phyloP scores from a whole-genome alignment of 495 filamentous ascomycete genomes.

The Neurospora pannonica region DNA sequence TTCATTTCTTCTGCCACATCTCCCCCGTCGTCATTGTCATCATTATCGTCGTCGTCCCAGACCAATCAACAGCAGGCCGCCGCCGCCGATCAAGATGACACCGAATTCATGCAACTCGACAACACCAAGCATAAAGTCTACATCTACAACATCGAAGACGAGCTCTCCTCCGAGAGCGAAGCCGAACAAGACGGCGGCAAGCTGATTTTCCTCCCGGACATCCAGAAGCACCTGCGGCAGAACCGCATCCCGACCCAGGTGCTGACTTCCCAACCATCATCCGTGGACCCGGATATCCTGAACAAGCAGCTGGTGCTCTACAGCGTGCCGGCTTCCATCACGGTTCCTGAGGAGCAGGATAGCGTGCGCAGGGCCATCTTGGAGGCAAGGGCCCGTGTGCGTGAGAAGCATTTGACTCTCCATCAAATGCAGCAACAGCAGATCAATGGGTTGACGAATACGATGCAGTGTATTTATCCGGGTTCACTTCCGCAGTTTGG shows the following conservation, averaged over 20 bases:
- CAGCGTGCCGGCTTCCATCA: constrained; percentile 63
- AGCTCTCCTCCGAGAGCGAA: constrained; percentile 60
- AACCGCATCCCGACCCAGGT: constrained; percentile 56
- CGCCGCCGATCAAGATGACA: constrained; percentile 25
- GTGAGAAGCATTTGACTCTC: constrained; percentile 39
- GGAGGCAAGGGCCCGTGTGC: constrained; percentile 62
- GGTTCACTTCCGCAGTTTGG: neutral
- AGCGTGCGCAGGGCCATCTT: constrained; percentile 78
- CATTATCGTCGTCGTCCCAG: neutral
- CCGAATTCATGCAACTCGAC: constrained; percentile 71
- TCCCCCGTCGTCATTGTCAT: neutral
- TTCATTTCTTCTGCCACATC: neutral
- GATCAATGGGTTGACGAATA: neutral
- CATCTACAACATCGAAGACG: constrained; percentile 81
- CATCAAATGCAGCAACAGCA: neutral
- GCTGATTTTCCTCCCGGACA: constrained; percentile 72
- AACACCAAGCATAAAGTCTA: constrained; percentile 80
- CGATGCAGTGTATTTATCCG: neutral
- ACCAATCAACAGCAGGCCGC: neutral
- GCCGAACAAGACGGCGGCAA: constrained; percentile 39
- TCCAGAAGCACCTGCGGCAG: constrained; percentile 59
- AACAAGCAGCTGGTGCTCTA: constrained; percentile 74
- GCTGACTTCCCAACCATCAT: constrained; percentile 30
- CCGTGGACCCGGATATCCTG: constrained; percentile 32
- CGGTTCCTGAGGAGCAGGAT: constrained; percentile 66